A percentile compares a stretch with the other conserved stretches of the same genome.
These are phyloP conservation scores for Mycena pura DNA, from an alignment of 768 basidiomycete genomes.

Conservation along the genomic window DNA sequence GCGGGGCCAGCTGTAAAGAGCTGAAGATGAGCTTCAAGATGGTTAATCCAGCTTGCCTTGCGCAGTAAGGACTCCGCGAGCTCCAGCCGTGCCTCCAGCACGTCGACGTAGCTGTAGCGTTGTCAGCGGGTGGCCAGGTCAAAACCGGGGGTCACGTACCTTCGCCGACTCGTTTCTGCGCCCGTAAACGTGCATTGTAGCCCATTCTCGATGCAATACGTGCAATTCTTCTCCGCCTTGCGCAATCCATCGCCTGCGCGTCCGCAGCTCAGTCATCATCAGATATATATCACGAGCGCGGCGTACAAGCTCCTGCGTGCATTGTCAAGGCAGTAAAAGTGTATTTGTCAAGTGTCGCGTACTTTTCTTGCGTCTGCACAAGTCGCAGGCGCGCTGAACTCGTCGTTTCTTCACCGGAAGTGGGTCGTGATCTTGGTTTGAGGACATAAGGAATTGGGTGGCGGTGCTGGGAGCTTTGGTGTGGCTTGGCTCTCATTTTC, in stretches of 20 bases:
- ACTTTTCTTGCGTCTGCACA: not conserved
- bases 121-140: too few relatives aligned
- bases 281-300: not conserved
- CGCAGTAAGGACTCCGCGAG: not conserved
- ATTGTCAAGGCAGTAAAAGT: not conserved
- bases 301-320: not conserved
- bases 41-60: not conserved
- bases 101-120: not conserved
- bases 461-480: too few relatives aligned
- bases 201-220: too few relatives aligned
- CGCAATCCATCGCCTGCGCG: too few relatives aligned
- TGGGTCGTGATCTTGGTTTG: too few relatives aligned
- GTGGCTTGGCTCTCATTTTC: too few relatives aligned
- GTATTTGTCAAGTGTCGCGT: not conserved
- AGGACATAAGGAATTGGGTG: too few relatives aligned
- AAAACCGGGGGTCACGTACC: too few relatives aligned
- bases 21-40: not conserved
- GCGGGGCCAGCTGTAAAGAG: not conserved
- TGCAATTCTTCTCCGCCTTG: too few relatives aligned
- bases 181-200: too few relatives aligned
- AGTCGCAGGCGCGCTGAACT: slow-evolving; percentile 4
- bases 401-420: slow-evolving; percentile 12
- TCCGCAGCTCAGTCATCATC: not conserved
- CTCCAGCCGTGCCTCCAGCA: not conserved
- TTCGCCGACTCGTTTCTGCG: too few relatives aligned